phyloP scores from a whole-genome alignment of 2,329 filamentous ascomycete genomes.

The Ambrosiella xylebori region DNA sequence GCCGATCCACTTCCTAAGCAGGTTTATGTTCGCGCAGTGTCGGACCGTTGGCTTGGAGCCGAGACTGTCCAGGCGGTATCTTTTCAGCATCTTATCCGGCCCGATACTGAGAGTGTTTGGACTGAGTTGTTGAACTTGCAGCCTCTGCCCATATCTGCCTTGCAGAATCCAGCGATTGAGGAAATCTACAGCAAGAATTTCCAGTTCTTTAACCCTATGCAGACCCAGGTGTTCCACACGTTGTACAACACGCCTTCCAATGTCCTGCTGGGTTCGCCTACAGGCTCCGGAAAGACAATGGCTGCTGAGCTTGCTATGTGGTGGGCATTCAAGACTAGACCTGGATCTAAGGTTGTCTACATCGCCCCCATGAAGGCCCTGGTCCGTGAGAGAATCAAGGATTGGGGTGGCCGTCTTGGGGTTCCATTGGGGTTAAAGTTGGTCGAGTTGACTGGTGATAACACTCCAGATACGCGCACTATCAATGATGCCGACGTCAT shows the following conservation, averaged over 20 bases:
- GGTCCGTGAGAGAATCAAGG: constrained; percentile 86
- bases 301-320: constrained; percentile 96
- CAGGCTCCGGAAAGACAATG: constrained; percentile 93
- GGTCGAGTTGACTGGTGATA: constrained; percentile 90
- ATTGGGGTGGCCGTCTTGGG: constrained; percentile 75
- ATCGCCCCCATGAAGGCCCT: constrained; percentile 99
- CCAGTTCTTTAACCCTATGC: constrained; percentile 97
- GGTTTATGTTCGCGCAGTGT: constrained; percentile 88
- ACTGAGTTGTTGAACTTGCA: constrained; percentile 87
- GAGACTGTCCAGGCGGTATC: constrained; percentile 92
- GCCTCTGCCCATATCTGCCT: constrained; percentile 66
- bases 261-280: constrained; percentile 85
- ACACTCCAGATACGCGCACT: constrained; percentile 88
- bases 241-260: constrained; percentile 86
- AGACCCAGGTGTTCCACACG: constrained; percentile 95
- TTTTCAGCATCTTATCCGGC: constrained; percentile 92
- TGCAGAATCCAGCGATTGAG: constrained; percentile 76
- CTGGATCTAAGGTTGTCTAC: constrained; percentile 94
- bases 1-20: constrained; percentile 86
- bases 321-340: constrained; percentile 93
- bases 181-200: constrained; percentile 80
- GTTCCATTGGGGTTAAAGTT: constrained; percentile 71
- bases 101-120: constrained; percentile 93
- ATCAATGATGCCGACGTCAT: constrained; percentile 96
- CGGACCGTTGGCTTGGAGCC: constrained; percentile 88